These are phyloP conservation scores for Cercospora brassicicola DNA, from an alignment of 2,329 filamentous ascomycete species.

Conservation along the genomic window DNA sequence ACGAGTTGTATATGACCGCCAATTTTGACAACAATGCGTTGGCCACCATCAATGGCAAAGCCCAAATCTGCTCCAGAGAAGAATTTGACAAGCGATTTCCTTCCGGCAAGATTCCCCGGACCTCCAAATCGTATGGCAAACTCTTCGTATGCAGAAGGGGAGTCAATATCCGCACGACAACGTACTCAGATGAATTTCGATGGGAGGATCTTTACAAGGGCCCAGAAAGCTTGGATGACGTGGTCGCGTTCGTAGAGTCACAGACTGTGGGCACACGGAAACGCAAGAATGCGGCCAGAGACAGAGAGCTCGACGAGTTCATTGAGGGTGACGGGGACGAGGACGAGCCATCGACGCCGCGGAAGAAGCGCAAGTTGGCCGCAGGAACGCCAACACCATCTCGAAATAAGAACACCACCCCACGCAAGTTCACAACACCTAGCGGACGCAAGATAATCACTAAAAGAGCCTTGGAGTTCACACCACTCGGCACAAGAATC, in stretches of 20 bases:
- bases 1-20: conserved; percentile 88
- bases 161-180: conserved; percentile 83
- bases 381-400: conserved; percentile 48
- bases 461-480: conserved; percentile 92
- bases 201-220: conserved; percentile 84
- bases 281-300: conserved; percentile 38
- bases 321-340: conserved; percentile 46
- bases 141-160: conserved; percentile 86
- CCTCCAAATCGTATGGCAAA: conserved; percentile 74
- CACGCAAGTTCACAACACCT: conserved; percentile 61
- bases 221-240: conserved; percentile 62
- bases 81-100: conserved; percentile 71
- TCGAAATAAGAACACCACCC: conserved; percentile 47
- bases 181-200: conserved; percentile 85
- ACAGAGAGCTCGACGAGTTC: conserved; percentile 48
- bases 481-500: conserved; percentile 83
- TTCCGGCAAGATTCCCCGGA: conserved; percentile 70
- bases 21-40: conserved; percentile 86
- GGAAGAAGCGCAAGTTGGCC: conserved; percentile 52
- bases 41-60: conserved; percentile 86
- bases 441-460: conserved; percentile 68
- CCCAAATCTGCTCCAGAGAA: conserved; percentile 71
- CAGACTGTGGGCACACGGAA: conserved; percentile 72
- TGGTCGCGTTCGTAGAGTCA: conserved; percentile 67
- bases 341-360: conserved; percentile 46